phyloP scores from a whole-genome alignment of 768 basidiomycete genomes.

The Tulasnella sp. region DNA sequence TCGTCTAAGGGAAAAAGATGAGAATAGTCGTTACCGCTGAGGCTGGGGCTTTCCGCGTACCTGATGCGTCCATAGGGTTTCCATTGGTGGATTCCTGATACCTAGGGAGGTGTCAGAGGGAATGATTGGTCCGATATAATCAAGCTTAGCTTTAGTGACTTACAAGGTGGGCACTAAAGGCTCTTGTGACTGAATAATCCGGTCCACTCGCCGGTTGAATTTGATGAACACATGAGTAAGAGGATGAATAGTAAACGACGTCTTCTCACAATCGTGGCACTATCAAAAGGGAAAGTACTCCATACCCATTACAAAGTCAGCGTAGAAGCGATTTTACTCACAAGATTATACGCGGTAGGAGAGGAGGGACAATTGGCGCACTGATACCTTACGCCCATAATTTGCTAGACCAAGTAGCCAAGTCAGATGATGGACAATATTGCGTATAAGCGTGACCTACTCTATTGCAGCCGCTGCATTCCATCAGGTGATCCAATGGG shows the following conservation, averaged over 20 bases:
- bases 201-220: constrained; percentile 66
- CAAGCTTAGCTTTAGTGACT: constrained; percentile 29
- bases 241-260: constrained; percentile 71
- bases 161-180: constrained; percentile 64
- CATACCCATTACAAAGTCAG: neutral
- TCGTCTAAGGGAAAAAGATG: constrained; percentile 38
- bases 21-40: neutral
- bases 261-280: constrained; percentile 72
- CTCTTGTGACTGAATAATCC: constrained; percentile 41
- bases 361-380: constrained; percentile 81
- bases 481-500: constrained; percentile 51
- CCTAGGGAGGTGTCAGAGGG: neutral
- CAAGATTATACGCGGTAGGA: constrained; percentile 62
- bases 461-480: constrained; percentile 50
- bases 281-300: constrained; percentile 26
- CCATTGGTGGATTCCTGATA: constrained; percentile 7
- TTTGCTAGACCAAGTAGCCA: constrained; percentile 42
- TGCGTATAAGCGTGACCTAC: constrained; percentile 30
- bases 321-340: constrained; percentile 29
- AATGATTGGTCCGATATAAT: neutral
- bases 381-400: constrained; percentile 74
- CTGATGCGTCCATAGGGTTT: neutral
- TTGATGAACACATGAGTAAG: constrained; percentile 84
- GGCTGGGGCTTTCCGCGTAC: neutral
- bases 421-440: neutral